Evolutionary conservation across 2,329 filamentous ascomycete species (phyloP), one percentile per base, ranked within the genome.

Genomic region (Pestalotiopsis sp.): DNA sequence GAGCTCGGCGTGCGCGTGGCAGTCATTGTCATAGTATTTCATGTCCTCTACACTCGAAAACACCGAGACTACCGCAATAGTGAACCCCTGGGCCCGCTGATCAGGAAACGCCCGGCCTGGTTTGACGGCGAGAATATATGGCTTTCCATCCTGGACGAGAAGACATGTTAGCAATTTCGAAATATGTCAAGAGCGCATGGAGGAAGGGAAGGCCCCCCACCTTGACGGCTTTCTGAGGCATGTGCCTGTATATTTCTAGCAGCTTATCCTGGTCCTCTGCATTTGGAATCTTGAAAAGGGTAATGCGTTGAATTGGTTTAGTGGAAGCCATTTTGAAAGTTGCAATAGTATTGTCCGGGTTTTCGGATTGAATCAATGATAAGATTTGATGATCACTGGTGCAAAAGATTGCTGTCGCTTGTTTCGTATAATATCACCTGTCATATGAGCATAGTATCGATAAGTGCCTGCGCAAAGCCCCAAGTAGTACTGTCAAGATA

Each of bases 121-220:
- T 79, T 81, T 71, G 72, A 88, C 81, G 68, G 84, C 83, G 60
- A 89, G 79, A 72, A 94, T 92, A 78, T 93, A 94, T 1, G 89
- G 89, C 76, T 92, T 89, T 70, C 90, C 91, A 74, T 92, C 86
- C 92, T 93, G 66, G 20, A 38, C 36, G 17, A 27, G 27, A 27
- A 27, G 23, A n/a, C 9, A 27, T 11, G 61, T 49, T n/a, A 38
- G 49, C n/a, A 65, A 23, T 38, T 20, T 38, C 2, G 12, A 27
- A 12, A 52, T 31, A 7, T 31, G 31, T 9, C 7, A 31, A 31
- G 31, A 9, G 31, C 31, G 31, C 31, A 57, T 9, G 31, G 58
- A 61, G 23, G 58, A 69, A 27, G 64, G 65, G 49, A 14, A 41
- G 20, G 45, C 2, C 4, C 17, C 78, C 61, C 73, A 87, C 80